These are phyloP conservation scores for Cryptococcus sp. DNA, from an alignment of 1,284 basidiomycete species.

Conservation along the genomic window DNA sequence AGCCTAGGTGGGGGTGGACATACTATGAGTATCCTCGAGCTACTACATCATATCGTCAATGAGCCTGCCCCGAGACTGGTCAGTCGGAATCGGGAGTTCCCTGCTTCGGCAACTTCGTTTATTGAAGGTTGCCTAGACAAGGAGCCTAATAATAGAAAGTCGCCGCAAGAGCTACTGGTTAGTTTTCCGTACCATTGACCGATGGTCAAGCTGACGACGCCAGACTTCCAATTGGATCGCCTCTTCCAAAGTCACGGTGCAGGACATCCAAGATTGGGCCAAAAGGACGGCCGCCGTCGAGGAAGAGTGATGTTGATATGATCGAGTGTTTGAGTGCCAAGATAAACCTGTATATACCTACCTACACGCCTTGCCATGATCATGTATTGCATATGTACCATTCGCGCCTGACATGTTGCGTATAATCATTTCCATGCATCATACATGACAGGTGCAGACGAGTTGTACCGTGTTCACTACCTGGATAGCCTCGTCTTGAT, in stretches of 20 bases:
- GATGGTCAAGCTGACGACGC: background rate
- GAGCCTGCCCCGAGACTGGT: slow-evolving; percentile 82
- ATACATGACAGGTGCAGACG: too few relatives aligned
- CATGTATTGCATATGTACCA: background rate
- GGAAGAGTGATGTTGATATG: background rate
- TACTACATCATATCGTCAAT: slow-evolving; percentile 96
- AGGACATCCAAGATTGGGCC: slow-evolving; percentile 34
- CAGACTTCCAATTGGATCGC: slow-evolving; percentile 40
- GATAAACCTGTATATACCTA: background rate
- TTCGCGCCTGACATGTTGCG: background rate
- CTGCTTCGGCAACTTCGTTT: slow-evolving; percentile 66
- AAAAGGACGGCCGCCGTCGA: background rate
- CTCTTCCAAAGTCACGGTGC: slow-evolving; percentile 28
- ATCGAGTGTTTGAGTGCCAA: background rate
- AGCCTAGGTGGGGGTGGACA: slow-evolving; percentile 75
- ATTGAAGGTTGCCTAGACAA: slow-evolving; percentile 80
- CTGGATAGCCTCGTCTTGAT: too few relatives aligned
- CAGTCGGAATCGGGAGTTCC: slow-evolving; percentile 53
- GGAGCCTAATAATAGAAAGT: slow-evolving; percentile 68
- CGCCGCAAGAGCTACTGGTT: slow-evolving; percentile 73
- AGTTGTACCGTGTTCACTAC: too few relatives aligned
- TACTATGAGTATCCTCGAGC: slow-evolving; percentile 89
- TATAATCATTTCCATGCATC: background rate
- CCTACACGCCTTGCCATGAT: background rate
- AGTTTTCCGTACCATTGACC: slow-evolving; percentile 10